Conservation (phyloP, 2,329 filamentous ascomycete genomes). For the Exophiala sp. region DNA sequence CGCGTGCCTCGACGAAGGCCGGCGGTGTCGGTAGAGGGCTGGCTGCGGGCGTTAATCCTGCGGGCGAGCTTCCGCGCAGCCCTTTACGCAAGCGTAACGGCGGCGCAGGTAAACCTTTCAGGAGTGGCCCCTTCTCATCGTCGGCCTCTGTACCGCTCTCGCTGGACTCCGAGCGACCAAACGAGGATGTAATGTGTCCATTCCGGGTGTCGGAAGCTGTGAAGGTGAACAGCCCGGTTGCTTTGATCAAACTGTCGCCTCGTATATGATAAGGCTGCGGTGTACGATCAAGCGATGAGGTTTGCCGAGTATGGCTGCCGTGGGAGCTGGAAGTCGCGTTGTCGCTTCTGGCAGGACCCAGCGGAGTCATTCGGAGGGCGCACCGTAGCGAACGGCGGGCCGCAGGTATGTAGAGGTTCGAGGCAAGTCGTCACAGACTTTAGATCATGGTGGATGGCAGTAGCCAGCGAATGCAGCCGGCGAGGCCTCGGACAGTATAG, state of each 20-base stretch:
- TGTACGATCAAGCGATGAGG: constrained; percentile 25
- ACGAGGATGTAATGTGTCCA: constrained; percentile 8
- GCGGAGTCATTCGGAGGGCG: constrained; percentile 20
- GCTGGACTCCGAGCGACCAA: constrained; percentile 54
- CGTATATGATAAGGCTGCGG: constrained; percentile 31
- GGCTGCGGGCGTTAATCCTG: constrained; percentile 20
- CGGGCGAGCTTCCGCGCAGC: constrained; percentile 49
- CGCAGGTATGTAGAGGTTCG: neutral
- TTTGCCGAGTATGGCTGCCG: constrained; percentile 11
- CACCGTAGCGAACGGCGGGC: neutral
- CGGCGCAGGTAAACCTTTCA: constrained; percentile 81
- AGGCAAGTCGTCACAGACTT: neutral
- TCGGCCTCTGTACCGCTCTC: constrained; percentile 95
- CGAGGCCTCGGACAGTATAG: neutral
- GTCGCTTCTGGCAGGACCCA: constrained; percentile 8
- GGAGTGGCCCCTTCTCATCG: constrained; percentile 73
- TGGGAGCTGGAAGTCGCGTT: constrained; percentile 14
- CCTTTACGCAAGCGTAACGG: constrained; percentile 73
- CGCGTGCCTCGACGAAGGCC: constrained; percentile 19
- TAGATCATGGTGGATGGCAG: constrained; percentile 11
- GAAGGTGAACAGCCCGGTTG: constrained; percentile 3
- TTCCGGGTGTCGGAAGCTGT: constrained; percentile 1
- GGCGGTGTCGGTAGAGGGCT: constrained; percentile 28
- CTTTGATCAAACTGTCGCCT: constrained; percentile 14
- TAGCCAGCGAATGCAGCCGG: neutral